These are phyloP conservation scores for Pyrenula aspistea DNA, from an alignment of 495 filamentous ascomycete genomes.

Conservation along the genomic window DNA sequence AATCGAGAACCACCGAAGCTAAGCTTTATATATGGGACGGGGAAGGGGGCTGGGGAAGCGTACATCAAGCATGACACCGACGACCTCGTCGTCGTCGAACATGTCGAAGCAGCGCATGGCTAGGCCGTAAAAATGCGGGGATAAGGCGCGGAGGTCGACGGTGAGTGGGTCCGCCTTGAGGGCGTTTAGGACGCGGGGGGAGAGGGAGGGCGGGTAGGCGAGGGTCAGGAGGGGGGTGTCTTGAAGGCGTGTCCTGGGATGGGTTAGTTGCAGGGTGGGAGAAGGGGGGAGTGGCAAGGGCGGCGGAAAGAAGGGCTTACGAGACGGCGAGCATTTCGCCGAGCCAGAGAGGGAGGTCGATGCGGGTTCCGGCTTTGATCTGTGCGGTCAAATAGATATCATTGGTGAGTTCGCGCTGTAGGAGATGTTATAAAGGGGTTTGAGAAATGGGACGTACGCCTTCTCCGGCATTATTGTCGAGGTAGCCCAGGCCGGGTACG, in stretches of 20 bases:
- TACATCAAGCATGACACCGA: conserved; percentile 62
- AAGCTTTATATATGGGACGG: neutral
- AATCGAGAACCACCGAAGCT: neutral
- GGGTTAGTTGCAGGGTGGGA: conserved; percentile 3
- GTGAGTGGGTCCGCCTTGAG: conserved; percentile 80
- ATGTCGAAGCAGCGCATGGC: conserved; percentile 77
- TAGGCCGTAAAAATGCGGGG: conserved; percentile 77
- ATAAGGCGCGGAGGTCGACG: conserved; percentile 70
- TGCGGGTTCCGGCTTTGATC: conserved; percentile 68
- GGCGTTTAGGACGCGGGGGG: conserved; percentile 75
- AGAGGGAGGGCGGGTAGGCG: conserved; percentile 67
- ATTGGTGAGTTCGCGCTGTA: no score
- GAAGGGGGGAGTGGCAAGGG: neutral
- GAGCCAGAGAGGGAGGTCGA: conserved; percentile 91
- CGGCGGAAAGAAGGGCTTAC: conserved; percentile 19
- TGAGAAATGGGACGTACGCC: conserved; percentile 29
- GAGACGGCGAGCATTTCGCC: conserved; percentile 88
- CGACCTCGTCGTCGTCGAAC: conserved; percentile 83
- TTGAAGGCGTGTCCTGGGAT: conserved; percentile 33
- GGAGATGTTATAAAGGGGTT: conserved; percentile 2
- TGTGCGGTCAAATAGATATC: conserved; percentile 11
- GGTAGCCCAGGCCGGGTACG: conserved; percentile 72
- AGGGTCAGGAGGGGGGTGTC: conserved; percentile 60
- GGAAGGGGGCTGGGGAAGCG: conserved; percentile 6
- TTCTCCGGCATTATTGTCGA: conserved; percentile 65